These are phyloP conservation scores for Nannochloris sp. DNA, from an alignment of 139 green algal species.

Conservation along the genomic window DNA sequence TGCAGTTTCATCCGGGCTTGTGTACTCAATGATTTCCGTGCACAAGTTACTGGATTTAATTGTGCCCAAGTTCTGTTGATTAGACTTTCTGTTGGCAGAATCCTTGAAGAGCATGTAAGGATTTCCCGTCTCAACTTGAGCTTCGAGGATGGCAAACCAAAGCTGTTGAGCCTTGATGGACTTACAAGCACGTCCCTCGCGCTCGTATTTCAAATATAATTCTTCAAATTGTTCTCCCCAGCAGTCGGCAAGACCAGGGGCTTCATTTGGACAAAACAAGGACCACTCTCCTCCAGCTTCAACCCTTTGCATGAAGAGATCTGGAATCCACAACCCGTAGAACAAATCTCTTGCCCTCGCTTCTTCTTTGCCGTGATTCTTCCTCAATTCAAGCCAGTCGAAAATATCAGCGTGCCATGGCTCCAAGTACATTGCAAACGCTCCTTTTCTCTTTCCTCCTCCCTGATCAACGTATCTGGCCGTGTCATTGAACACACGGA, in stretches of 20 bases:
- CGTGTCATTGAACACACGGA: slow-evolving; percentile 99
- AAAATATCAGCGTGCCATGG: slow-evolving; percentile 98
- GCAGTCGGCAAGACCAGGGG: slow-evolving; percentile 82
- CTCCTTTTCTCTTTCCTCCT: slow-evolving; percentile 96
- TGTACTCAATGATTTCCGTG: slow-evolving; percentile 99
- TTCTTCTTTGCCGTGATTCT: slow-evolving; percentile 97
- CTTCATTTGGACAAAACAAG: slow-evolving; percentile 98
- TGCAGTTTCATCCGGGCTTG: slow-evolving; percentile 85
- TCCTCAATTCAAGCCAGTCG: slow-evolving; percentile 89
- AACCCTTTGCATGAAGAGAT: slow-evolving; percentile 92
- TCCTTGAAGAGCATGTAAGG: slow-evolving; percentile 99
- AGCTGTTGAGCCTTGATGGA: slow-evolving; percentile 90
- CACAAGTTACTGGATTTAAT: slow-evolving; percentile 99
- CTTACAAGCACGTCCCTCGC: slow-evolving; percentile 20
- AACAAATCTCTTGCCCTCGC: slow-evolving; percentile 92
- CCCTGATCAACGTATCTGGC: slow-evolving; percentile 81
- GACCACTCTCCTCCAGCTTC: slow-evolving; percentile 72
- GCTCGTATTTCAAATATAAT: slow-evolving; percentile 72
- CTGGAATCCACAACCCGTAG: slow-evolving; percentile 94
- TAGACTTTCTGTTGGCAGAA: slow-evolving; percentile 90
- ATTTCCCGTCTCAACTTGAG: slow-evolving; percentile 98
- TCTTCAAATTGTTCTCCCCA: slow-evolving; percentile 90
- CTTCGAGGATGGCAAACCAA: slow-evolving; percentile 97
- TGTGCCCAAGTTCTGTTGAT: slow-evolving; percentile 95
- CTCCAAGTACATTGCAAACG: slow-evolving; percentile 97